Evolutionary conservation across 2,329 filamentous ascomycete species (phyloP).

Genomic region (Fusarium sp.): DNA sequence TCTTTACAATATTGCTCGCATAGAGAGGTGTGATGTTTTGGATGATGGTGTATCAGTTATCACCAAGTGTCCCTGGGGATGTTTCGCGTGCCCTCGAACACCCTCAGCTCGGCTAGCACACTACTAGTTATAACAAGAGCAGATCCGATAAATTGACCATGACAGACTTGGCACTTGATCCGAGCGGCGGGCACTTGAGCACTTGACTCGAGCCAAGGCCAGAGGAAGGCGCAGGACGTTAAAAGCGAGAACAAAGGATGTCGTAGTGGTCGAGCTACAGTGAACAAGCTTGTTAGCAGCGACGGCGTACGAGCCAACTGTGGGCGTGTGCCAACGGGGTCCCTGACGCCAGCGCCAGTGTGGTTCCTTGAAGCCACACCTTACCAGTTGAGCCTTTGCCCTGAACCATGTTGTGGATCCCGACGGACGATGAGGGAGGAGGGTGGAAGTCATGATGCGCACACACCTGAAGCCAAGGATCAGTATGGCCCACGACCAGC

Average conservation of each 20-base stretch:
- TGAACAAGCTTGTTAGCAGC: conserved; percentile 23
- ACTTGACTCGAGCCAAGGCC: conserved; percentile 18
- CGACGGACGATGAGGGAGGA: conserved; percentile 21
- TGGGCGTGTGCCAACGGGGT: conserved; percentile 14
- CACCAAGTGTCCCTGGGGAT: conserved; percentile 32
- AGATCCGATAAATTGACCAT: conserved; percentile 8
- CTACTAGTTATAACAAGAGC: conserved; percentile 28
- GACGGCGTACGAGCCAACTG: conserved; percentile 2
- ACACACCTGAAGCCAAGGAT: neutral
- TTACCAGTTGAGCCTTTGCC: conserved; percentile 13
- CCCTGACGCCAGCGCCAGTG: conserved; percentile 18
- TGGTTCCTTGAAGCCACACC: conserved; percentile 24
- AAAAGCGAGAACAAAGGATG: conserved; percentile 26
- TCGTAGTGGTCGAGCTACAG: conserved; percentile 1
- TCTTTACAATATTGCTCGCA: conserved; percentile 43
- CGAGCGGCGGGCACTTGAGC: conserved; percentile 4
- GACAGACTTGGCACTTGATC: conserved; percentile 19
- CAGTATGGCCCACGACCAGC: conserved; percentile 1
- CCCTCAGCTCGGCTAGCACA: conserved; percentile 32
- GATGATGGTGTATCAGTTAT: conserved; percentile 36
- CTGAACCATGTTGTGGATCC: conserved; percentile 32
- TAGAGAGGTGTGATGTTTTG: conserved; percentile 35
- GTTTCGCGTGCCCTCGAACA: conserved; percentile 37
- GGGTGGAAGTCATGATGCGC: conserved; percentile 2
- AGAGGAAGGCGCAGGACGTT: conserved; percentile 1